A percentile compares a stretch with the other conserved stretches of the same genome.
phyloP scores from a whole-genome alignment of 331 rosid species.

The Pyracantha coccinea region DNA sequence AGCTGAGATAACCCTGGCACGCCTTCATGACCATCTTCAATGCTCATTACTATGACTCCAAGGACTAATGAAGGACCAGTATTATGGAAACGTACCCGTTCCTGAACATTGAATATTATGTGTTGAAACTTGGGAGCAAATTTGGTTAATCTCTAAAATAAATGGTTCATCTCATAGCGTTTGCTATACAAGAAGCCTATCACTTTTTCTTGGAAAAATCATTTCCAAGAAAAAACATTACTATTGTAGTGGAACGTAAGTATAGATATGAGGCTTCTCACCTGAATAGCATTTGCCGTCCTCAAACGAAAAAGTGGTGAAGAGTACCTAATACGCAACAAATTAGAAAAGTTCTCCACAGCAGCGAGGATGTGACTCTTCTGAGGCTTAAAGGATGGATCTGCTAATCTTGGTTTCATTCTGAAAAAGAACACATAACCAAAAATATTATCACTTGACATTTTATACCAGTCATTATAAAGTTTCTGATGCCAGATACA shows the following conservation, averaged over 20 bases:
- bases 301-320: slow-evolving; percentile 88
- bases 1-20: slow-evolving; percentile 71
- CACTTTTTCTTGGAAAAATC: background rate
- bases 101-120: slow-evolving; percentile 28
- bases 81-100: slow-evolving; percentile 70
- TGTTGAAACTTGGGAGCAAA: background rate
- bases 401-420: slow-evolving; percentile 80
- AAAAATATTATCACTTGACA: slow-evolving; percentile 5
- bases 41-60: slow-evolving; percentile 88
- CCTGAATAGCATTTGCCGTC: slow-evolving; percentile 80
- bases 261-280: slow-evolving; percentile 16
- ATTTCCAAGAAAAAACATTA: background rate
- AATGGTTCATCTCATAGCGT: background rate
- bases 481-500: slow-evolving; percentile 1
- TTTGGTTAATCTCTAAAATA: background rate
- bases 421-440: slow-evolving; percentile 29
- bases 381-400: slow-evolving; percentile 78
- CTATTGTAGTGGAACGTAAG: background rate
- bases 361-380: slow-evolving; percentile 51
- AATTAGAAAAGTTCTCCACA: slow-evolving; percentile 51
- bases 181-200: background rate
- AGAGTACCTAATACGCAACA: slow-evolving; percentile 79
- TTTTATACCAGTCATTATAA: background rate
- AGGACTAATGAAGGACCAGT: slow-evolving; percentile 54
- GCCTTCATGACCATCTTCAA: slow-evolving; percentile 79